Evolutionary conservation across 2,329 filamentous ascomycete species (phyloP).

Genomic region (Trichoderma gracile): DNA sequence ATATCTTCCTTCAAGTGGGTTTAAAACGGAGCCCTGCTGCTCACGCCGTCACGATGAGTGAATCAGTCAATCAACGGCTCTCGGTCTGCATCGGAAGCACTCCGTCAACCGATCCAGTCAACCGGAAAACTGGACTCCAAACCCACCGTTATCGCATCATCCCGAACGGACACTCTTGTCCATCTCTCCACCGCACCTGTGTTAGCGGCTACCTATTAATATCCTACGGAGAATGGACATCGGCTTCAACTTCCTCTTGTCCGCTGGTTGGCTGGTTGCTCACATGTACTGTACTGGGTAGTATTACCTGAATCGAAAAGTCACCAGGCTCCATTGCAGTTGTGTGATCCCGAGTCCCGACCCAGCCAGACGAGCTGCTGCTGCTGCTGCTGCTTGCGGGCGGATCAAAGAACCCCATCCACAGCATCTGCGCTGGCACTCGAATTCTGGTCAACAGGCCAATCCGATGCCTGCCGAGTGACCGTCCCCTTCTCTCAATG

Average conservation of each 20-base stretch:
- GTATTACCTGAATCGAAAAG: not conserved
- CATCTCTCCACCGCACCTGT: not conserved
- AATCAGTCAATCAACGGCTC: not conserved
- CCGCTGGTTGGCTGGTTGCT: not conserved
- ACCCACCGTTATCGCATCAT: conserved; percentile 1
- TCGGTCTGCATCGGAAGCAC: not conserved
- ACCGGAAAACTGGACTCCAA: not conserved
- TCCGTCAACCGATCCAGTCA: not conserved
- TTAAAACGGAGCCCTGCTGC: not conserved
- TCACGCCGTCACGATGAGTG: not conserved
- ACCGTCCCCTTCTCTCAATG: conserved; percentile 1
- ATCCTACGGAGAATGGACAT: not conserved
- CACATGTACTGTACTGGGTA: too few relatives aligned
- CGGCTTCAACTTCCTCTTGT: not conserved
- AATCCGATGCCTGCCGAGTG: conserved; percentile 10
- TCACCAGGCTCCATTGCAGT: conserved; percentile 7
- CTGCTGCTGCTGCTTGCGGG: not conserved
- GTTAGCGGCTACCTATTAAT: conserved; percentile 3
- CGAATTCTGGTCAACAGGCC: not conserved
- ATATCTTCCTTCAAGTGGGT: not conserved
- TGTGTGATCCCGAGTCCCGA: not conserved
- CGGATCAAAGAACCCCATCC: not conserved
- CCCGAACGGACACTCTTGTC: conserved; percentile 5
- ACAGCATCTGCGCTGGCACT: conserved; percentile 6
- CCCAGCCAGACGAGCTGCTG: not conserved